Percentiles rank a stretch among this genome's conserved stretches.
Evolutionary conservation across 495 filamentous ascomycete genomes (phyloP).

Genomic region (Elasticomyces elasticus): DNA sequence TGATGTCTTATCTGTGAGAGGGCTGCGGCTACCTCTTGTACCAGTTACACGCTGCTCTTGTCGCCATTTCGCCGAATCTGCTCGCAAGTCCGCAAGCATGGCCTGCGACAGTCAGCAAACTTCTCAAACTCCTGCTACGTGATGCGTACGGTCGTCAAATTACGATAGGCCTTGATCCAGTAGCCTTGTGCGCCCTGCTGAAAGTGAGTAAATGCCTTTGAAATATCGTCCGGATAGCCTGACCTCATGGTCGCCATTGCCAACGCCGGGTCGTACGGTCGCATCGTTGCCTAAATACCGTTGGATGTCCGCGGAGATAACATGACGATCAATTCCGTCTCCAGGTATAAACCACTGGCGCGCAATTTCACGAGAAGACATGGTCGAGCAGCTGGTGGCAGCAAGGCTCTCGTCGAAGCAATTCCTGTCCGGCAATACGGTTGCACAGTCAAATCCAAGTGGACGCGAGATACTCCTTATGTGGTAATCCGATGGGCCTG

Average conservation of each 20-base stretch:
- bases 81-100: constrained; percentile 80
- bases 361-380: constrained; percentile 14
- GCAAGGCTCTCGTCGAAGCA: no score
- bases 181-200: constrained; percentile 61
- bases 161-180: constrained; percentile 80
- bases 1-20: not conserved
- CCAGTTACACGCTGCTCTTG: constrained; percentile 37
- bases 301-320: constrained; percentile 91
- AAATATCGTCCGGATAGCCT: constrained; percentile 23
- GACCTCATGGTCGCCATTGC: constrained; percentile 54
- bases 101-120: constrained; percentile 42
- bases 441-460: no score
- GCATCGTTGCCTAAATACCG: constrained; percentile 89
- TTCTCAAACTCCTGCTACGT: constrained; percentile 6
- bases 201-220: constrained; percentile 24
- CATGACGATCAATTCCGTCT: constrained; percentile 84
- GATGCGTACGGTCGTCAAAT: constrained; percentile 70
- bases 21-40: constrained; percentile 20
- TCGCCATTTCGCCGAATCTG: constrained; percentile 73
- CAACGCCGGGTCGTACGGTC: constrained; percentile 66
- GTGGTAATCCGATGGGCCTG: no score
- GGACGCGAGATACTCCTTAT: no score
- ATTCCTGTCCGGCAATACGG: no score
- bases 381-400: no score
- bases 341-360: constrained; percentile 60